Percentiles rank a stretch among this genome's conserved stretches.
Evolutionary conservation across 1,139 yeast species (phyloP).

Genomic region (Taiozyma sp.): DNA sequence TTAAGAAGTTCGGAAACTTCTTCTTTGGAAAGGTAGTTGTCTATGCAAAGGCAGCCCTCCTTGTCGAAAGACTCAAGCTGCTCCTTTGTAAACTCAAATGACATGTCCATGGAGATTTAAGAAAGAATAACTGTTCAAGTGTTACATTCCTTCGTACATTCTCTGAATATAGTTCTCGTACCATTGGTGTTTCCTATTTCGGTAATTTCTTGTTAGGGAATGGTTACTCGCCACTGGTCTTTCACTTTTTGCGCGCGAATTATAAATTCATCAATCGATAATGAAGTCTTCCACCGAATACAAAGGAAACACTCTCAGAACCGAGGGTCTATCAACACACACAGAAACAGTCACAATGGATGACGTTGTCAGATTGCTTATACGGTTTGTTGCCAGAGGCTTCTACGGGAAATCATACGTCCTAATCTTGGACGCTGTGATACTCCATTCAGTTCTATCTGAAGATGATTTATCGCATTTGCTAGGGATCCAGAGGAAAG

Average conservation of each 20-base stretch:
- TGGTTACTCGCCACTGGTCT: slow-evolving; percentile 1
- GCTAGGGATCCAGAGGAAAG: slow-evolving; percentile 82
- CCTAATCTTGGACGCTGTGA: slow-evolving; percentile 81
- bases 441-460: slow-evolving; percentile 86
- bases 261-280: background rate
- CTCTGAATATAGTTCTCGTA: background rate
- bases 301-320: background rate
- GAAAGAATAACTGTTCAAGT: background rate
- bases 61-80: slow-evolving; percentile 42
- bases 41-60: slow-evolving; percentile 64
- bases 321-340: background rate
- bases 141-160: background rate
- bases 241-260: background rate
- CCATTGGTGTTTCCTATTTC: background rate
- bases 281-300: background rate
- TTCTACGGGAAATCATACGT: slow-evolving; percentile 85
- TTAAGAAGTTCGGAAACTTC: slow-evolving; percentile 37
- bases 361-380: slow-evolving; percentile 19
- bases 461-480: slow-evolving; percentile 87
- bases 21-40: slow-evolving; percentile 43
- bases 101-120: background rate
- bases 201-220: background rate
- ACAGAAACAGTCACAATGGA: slow-evolving; percentile 15
- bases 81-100: slow-evolving; percentile 21
- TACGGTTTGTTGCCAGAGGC: slow-evolving; percentile 68